Conservation (phyloP, 306 rosid genomes). For the Prunus armeniaca region DNA sequence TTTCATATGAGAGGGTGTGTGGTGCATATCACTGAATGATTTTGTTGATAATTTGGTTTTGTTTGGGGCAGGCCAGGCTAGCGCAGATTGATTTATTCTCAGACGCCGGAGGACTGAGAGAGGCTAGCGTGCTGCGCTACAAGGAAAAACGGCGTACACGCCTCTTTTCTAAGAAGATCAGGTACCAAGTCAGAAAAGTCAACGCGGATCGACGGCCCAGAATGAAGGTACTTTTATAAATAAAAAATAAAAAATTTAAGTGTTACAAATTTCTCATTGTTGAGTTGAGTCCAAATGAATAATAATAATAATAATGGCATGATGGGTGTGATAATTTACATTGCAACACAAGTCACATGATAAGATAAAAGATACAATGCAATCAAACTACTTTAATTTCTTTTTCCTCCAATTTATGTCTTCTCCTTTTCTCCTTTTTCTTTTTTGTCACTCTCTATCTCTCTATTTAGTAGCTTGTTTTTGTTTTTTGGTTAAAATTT, state of each 20-base stretch:
- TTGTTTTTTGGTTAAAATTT: too few species aligned
- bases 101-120: constrained; percentile 63
- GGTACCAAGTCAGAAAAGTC: constrained; percentile 81
- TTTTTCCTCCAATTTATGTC: background rate
- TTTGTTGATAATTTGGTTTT: background rate
- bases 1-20: too few species aligned
- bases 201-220: constrained; percentile 93
- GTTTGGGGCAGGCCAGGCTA: constrained; percentile 55
- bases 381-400: too few species aligned
- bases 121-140: constrained; percentile 74
- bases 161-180: constrained; percentile 74
- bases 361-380: too few species aligned
- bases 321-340: background rate
- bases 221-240: constrained; percentile 62
- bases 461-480: background rate
- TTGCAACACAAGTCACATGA: background rate
- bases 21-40: constrained; percentile 27
- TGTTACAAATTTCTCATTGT: background rate
- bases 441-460: background rate
- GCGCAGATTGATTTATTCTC: constrained; percentile 65
- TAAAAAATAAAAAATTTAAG: too few species aligned
- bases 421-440: background rate
- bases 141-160: constrained; percentile 81
- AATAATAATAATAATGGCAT: background rate
- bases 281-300: too few species aligned